Conservation (phyloP, 2,329 filamentous ascomycete species). For the Scytalidium sp. region DNA sequence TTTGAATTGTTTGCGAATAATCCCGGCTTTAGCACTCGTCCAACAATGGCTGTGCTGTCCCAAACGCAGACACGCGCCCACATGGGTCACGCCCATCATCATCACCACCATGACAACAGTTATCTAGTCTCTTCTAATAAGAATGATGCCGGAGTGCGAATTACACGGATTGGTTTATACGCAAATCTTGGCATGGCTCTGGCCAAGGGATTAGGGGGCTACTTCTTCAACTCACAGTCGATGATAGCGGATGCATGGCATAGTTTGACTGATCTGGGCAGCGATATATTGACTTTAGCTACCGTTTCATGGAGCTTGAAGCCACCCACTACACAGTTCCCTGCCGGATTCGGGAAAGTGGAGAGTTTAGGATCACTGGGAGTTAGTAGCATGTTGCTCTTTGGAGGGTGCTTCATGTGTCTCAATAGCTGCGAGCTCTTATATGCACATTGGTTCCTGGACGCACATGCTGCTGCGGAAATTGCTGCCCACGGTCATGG, state of each 20-base stretch:
- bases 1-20: slow-evolving; percentile 19
- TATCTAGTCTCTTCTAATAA: slow-evolving; percentile 81
- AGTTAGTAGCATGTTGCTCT: slow-evolving; percentile 86
- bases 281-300: slow-evolving; percentile 88
- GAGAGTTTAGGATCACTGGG: slow-evolving; percentile 92
- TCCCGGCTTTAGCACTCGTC: slow-evolving; percentile 15
- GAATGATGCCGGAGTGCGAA: slow-evolving; percentile 88
- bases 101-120: slow-evolving; percentile 80
- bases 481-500: slow-evolving; percentile 54
- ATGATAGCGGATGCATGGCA: slow-evolving; percentile 94
- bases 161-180: slow-evolving; percentile 83
- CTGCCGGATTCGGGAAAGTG: slow-evolving; percentile 93
- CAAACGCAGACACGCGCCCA: slow-evolving; percentile 31
- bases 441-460: slow-evolving; percentile 70
- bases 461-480: slow-evolving; percentile 52
- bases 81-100: slow-evolving; percentile 60
- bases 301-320: slow-evolving; percentile 93
- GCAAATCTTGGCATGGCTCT: slow-evolving; percentile 94
- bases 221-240: slow-evolving; percentile 90
- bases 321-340: slow-evolving; percentile 79
- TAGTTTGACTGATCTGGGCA: slow-evolving; percentile 90
- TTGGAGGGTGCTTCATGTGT: slow-evolving; percentile 90
- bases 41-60: slow-evolving; percentile 25
- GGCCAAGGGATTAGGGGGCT: slow-evolving; percentile 88
- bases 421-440: slow-evolving; percentile 69